Base-by-base conservation (phyloP, 257 asterid genomes). In the Ocimum tenuiflorum region DNA sequence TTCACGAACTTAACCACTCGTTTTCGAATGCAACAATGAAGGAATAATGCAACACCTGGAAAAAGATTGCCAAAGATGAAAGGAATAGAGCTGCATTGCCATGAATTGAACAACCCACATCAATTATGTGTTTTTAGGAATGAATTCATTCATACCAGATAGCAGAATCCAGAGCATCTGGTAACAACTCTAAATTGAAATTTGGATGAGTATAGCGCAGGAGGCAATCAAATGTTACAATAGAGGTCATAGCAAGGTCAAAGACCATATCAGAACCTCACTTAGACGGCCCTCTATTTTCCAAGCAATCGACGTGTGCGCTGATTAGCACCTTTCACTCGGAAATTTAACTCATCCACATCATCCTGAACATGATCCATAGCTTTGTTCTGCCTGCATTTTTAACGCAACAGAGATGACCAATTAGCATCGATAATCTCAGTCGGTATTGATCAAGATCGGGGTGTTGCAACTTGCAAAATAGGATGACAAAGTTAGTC, bases 281-380 rank as follows among this genome's bases (percentile, higher is more conserved):
- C 49, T 10, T 11, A 58, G 22, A 11, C 7, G 8, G n/a, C 6
- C 74, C 35, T 72, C 73, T 82, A 87, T 68, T 81, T 81, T 36
- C 86, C 85, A 7, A 87, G 81, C 77, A 87, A 73, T 58, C 60
- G 89, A 46, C 78, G 86, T 8, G 88, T 80, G 13, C 92, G 88
- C 50, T 71, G 76, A 69, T 82, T 83, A 36, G 84, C 88, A 56
- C 81, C 82, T 79, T 77, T 79, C 38, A 87, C 85, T 54, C 95
- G 79, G 77, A 53, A 60, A 58, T 78, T 81, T 13, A 85, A 69
- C 83, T 85, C 92, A 10, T 87, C 95, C 57, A 85, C 85, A 7
- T 85, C 92, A n/a, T 78, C 86, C 63, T 79, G 71, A 66, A 87
- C 52, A 63, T 79, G 86, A 70, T 67, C 84, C 79, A 83, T 38